Evolutionary conservation across 2,329 filamentous ascomycete genomes (phyloP).

Genomic region (Xylaria sp.): DNA sequence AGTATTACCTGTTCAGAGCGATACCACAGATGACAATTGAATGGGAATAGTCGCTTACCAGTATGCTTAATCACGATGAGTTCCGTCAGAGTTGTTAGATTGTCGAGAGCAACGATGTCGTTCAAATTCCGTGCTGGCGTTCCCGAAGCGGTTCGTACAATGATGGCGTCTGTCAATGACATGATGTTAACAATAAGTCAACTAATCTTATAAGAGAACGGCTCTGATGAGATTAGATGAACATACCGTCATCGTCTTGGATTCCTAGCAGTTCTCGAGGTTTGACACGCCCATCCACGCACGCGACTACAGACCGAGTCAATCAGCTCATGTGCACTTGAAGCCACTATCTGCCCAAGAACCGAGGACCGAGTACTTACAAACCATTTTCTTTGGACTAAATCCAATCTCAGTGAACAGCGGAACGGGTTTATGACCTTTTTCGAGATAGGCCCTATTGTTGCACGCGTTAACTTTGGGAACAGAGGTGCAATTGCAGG

Average conservation of each 20-base stretch:
- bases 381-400: slow-evolving; percentile 18
- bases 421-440: slow-evolving; percentile 11
- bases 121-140: slow-evolving; percentile 26
- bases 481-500: background rate
- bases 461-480: background rate
- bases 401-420: slow-evolving; percentile 11
- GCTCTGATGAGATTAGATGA: too few relatives aligned
- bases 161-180: background rate
- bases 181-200: background rate
- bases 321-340: background rate
- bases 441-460: slow-evolving; percentile 3
- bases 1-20: background rate
- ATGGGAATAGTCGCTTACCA: background rate
- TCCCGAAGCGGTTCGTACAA: slow-evolving; percentile 25
- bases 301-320: slow-evolving; percentile 15
- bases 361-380: background rate
- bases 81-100: slow-evolving; percentile 15
- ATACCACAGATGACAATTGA: background rate
- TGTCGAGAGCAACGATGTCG: slow-evolving; percentile 24
- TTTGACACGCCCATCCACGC: slow-evolving; percentile 13
- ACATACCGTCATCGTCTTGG: slow-evolving; percentile 16
- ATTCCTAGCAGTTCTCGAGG: slow-evolving; percentile 17
- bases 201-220: background rate
- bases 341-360: background rate
- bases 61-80: slow-evolving; percentile 29